A percentile compares a stretch with the other conserved stretches of the same genome.
Conservation (phyloP, 2,329 filamentous ascomycete species). For the Fusarium sp. region DNA sequence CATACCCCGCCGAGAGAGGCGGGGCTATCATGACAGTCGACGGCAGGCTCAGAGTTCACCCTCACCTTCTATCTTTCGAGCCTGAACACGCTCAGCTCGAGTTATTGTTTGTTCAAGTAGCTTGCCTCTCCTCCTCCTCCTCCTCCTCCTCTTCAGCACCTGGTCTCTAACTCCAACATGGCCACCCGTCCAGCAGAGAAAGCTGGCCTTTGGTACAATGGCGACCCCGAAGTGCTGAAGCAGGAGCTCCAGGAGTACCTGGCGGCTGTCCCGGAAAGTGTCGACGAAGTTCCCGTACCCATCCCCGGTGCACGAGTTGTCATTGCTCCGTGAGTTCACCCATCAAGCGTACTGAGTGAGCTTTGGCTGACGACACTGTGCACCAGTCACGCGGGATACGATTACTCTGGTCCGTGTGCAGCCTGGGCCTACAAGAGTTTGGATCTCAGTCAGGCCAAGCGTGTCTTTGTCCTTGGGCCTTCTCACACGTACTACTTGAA, state of each 20-base stretch:
- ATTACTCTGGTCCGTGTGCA: slow-evolving; percentile 91
- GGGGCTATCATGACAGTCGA: slow-evolving; percentile 12
- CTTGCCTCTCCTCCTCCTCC: background rate
- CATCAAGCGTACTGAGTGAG: accelerated
- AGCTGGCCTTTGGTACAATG: slow-evolving; percentile 91
- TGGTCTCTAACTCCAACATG: background rate
- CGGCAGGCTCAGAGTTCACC: too few species aligned
- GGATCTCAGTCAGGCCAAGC: slow-evolving; percentile 85
- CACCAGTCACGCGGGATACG: slow-evolving; percentile 90
- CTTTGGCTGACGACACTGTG: background rate
- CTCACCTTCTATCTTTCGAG: too few species aligned
- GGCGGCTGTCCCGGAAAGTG: slow-evolving; percentile 75
- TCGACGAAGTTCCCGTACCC: slow-evolving; percentile 75
- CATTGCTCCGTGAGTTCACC: slow-evolving; percentile 86
- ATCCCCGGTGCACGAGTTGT: slow-evolving; percentile 84
- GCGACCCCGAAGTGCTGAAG: slow-evolving; percentile 71
- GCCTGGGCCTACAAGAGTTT: slow-evolving; percentile 95
- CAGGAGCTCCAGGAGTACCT: slow-evolving; percentile 83
- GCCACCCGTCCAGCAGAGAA: background rate
- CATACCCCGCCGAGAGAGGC: slow-evolving; percentile 16
- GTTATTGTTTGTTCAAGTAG: too few species aligned
- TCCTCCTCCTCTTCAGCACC: background rate
- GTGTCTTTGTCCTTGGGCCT: slow-evolving; percentile 92
- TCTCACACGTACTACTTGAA: slow-evolving; percentile 89
- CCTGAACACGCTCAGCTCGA: too few species aligned